Evolutionary conservation across 257 asterid genomes (phyloP), one percentile per base, ranked within the genome.

Genomic region (Solanum etuberosum): DNA sequence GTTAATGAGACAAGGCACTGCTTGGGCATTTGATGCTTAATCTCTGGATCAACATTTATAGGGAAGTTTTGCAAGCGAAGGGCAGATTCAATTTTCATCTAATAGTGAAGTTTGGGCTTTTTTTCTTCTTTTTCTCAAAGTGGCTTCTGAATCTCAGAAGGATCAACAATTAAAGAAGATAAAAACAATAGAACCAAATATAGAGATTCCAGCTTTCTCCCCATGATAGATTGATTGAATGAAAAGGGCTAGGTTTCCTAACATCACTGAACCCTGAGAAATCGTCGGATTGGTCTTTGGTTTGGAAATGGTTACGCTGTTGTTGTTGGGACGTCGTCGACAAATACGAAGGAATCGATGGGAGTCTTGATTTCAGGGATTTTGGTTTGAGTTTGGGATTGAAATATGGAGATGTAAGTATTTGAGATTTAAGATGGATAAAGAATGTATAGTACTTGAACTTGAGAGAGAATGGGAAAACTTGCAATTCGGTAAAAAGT

Each of bases 281-380:
- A 21, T 76, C 31, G 27, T 23, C 32, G 25, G 71, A 65, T 35
- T 54, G 21, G 15, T 25, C 20, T 29, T 46, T 54, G 72, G 18
- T n/a, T 32, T 73, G 54, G 27, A 4, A 10, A 9, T 54, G 32
- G 14, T 18, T 23, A 27, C 82, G 37, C 38, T 34, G 20, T 10
- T 74, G 18, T 35, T 37, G 31, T 32, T 20, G 81, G 73, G 4
- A 43, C 16, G 68, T 23, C 29, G 83, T n/a, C n/a, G n/a, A n/a
- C n/a, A n/a, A n/a, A n/a, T n/a, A n/a, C n/a, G n/a, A n/a, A n/a
- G n/a, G n/a, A n/a, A n/a, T n/a, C n/a, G n/a, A n/a, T n/a, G n/a
- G 74, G 85, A 90, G 61, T 88, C 83, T 90, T 67, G 84, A 88
- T 10, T 87, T 88, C 2, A 80, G 78, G 40, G 51, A 43, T 43